Conservation (phyloP, 1,284 basidiomycete species). For the Inonotus hispidus region DNA sequence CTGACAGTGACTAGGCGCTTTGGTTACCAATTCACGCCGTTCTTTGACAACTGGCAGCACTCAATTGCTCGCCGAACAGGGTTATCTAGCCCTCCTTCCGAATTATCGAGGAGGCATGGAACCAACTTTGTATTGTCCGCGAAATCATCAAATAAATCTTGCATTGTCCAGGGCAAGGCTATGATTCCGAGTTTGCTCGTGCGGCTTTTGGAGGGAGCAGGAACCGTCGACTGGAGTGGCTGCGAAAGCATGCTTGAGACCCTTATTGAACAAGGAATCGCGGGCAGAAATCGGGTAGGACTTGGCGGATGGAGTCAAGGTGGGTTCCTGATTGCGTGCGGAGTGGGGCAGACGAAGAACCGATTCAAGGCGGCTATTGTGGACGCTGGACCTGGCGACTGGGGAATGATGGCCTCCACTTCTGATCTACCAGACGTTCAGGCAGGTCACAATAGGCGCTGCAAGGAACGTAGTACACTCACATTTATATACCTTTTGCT, state of each 20-base stretch:
- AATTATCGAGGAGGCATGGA: slow-evolving; percentile 22
- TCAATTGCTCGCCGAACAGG: slow-evolving; percentile 16
- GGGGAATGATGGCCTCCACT: slow-evolving; percentile 17
- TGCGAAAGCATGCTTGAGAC: slow-evolving; percentile 21
- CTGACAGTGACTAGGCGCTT: background rate
- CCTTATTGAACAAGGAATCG: slow-evolving; percentile 19
- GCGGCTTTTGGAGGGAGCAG: slow-evolving; percentile 16
- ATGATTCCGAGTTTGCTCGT: slow-evolving; percentile 18
- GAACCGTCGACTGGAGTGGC: slow-evolving; percentile 22
- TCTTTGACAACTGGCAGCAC: slow-evolving; percentile 1
- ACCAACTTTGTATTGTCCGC: background rate
- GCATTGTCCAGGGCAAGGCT: slow-evolving; percentile 16
- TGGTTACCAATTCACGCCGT: slow-evolving; percentile 12
- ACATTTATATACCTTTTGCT: background rate
- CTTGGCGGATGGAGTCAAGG: slow-evolving; percentile 23
- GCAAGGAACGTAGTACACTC: background rate
- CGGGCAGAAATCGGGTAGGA: slow-evolving; percentile 17
- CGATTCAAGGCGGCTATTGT: slow-evolving; percentile 21
- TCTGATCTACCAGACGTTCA: slow-evolving; percentile 19
- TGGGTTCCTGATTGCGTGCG: slow-evolving; percentile 22
- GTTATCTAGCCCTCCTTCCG: slow-evolving; percentile 20
- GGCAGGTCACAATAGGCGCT: slow-evolving; percentile 6
- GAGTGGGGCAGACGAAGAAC: slow-evolving; percentile 20
- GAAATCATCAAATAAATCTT: background rate
- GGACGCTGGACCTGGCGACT: slow-evolving; percentile 21